Percentiles rank a stretch among this genome's conserved stretches.
Evolutionary conservation across 257 asterid species (phyloP).

Genomic region (Gardenia jasminoides): DNA sequence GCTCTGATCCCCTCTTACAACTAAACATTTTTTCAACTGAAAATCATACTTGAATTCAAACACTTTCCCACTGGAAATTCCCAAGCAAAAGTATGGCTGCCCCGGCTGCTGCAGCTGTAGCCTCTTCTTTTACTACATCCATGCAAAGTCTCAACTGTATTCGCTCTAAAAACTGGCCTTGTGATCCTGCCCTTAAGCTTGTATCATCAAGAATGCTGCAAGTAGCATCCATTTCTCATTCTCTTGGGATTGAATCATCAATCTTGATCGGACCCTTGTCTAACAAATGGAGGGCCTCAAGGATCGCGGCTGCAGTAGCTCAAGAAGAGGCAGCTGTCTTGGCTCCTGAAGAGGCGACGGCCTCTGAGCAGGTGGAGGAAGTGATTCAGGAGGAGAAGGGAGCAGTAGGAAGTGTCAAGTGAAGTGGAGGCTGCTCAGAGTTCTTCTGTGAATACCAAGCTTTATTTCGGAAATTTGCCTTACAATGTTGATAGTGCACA

Average conservation of each 20-base stretch:
- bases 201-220: slow-evolving; percentile 36
- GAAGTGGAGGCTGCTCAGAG: slow-evolving; percentile 25
- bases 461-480: slow-evolving; percentile 91
- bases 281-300: slow-evolving; percentile 46
- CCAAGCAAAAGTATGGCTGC: slow-evolving; percentile 50
- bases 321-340: slow-evolving; percentile 54
- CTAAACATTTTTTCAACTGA: not conserved
- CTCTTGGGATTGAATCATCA: slow-evolving; percentile 37
- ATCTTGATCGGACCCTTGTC: slow-evolving; percentile 18
- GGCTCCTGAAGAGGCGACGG: slow-evolving; percentile 27
- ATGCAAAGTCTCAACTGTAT: slow-evolving; percentile 40
- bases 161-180: slow-evolving; percentile 38
- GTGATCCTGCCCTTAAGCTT: slow-evolving; percentile 37
- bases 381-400: slow-evolving; percentile 21
- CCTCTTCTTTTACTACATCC: slow-evolving; percentile 61
- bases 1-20: not conserved
- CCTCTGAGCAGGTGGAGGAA: slow-evolving; percentile 8
- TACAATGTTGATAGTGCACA: slow-evolving; percentile 85
- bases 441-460: slow-evolving; percentile 54
- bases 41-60: not conserved
- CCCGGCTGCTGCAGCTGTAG: slow-evolving; percentile 60
- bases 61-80: not conserved
- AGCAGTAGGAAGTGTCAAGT: slow-evolving; percentile 17
- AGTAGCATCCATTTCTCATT: slow-evolving; percentile 30
- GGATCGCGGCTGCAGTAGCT: slow-evolving; percentile 56